phyloP scores from a whole-genome alignment of 495 filamentous ascomycete genomes.

The Bacidia rubella region DNA sequence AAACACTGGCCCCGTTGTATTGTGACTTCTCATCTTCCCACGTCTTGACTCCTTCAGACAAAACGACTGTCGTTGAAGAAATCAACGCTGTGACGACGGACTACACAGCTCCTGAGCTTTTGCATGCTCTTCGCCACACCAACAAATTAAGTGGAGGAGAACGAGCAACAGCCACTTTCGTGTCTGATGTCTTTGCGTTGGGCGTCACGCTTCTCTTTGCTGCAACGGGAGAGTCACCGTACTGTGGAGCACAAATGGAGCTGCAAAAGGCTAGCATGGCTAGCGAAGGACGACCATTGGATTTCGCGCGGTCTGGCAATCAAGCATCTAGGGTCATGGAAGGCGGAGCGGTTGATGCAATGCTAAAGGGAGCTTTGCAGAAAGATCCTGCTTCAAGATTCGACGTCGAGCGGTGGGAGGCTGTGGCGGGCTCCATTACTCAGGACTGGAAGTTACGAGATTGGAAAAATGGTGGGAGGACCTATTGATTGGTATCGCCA shows the following conservation, averaged over 20 bases:
- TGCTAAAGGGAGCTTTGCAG: constrained; percentile 28
- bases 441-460: background rate
- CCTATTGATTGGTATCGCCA: too few species aligned
- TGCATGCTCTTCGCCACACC: constrained; percentile 26
- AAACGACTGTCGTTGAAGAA: constrained; percentile 8
- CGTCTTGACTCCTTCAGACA: constrained; percentile 12
- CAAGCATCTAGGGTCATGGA: constrained; percentile 30
- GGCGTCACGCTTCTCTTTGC: constrained; percentile 42
- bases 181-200: constrained; percentile 41
- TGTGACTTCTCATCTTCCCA: constrained; percentile 50
- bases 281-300: constrained; percentile 34
- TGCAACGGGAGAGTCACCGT: constrained; percentile 41
- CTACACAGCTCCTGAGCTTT: constrained; percentile 43
- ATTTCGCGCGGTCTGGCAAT: constrained; percentile 29
- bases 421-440: background rate
- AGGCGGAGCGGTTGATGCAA: constrained; percentile 31
- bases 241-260: constrained; percentile 30
- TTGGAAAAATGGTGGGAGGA: background rate
- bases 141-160: constrained; percentile 8
- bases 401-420: constrained; percentile 23
- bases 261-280: constrained; percentile 35
- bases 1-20: constrained; percentile 31
- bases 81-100: constrained; percentile 41
- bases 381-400: constrained; percentile 31
- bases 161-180: constrained; percentile 22